A percentile compares a stretch with the other conserved stretches of the same genome.
These are phyloP conservation scores for Tilletia setariae DNA, from an alignment of 1,284 basidiomycete genomes.

Conservation along the genomic window DNA sequence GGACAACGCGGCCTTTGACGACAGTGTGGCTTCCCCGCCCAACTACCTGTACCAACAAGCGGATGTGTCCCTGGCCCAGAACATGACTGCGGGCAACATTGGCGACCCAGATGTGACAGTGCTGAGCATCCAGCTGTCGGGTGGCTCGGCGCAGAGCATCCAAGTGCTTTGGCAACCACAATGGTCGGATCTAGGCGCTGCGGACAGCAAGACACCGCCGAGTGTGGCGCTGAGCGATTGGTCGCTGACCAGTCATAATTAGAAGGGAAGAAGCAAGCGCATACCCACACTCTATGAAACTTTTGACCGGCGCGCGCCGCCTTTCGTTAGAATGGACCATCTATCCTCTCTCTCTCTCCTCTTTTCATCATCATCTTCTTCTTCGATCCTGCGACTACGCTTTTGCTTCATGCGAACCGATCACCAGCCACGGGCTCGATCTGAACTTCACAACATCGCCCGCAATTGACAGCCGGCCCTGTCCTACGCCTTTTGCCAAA, in stretches of 20 bases:
- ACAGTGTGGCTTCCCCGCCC: not conserved
- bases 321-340: no score
- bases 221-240: constrained; percentile 43
- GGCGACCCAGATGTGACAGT: constrained; percentile 75
- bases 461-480: no score
- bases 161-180: constrained; percentile 54
- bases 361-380: no score
- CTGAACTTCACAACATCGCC: no score
- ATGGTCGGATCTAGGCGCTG: constrained; percentile 34
- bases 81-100: constrained; percentile 62
- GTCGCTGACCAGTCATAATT: constrained; percentile 46
- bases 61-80: not conserved
- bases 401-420: no score
- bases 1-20: constrained; percentile 13
- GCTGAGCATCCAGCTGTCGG: constrained; percentile 67
- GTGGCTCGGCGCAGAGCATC: constrained; percentile 58
- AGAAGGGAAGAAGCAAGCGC: not conserved
- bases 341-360: no score
- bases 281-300: no score
- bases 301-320: no score
- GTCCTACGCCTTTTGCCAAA: no score
- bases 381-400: no score
- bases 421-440: no score
- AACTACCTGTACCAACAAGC: constrained; percentile 3
- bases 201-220: constrained; percentile 39